Evolutionary conservation across 2,329 filamentous ascomycete species (phyloP), one percentile per base, ranked within the genome.

Genomic region (Lachnellula occidentalis): DNA sequence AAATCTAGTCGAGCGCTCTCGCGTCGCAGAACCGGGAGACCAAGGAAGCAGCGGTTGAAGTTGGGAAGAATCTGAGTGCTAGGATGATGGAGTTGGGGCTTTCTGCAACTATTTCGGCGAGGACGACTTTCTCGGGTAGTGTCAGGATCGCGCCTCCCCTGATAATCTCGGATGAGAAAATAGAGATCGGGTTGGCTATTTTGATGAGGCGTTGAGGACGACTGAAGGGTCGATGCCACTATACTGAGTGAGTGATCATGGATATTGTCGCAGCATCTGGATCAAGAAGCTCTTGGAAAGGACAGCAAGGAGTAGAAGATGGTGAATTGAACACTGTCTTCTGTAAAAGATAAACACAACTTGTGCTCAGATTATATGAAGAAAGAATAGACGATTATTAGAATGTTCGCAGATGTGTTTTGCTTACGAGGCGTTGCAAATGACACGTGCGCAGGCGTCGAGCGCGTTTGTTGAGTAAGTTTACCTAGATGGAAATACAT

Each of bases 101-200:
- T 1, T 84, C 78, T 70, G 78, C 78, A 4, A 83, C 85, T 62
- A 56, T 85, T 31, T 76, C 76, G 21, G 80, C 73, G 43, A 74
- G 78, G 61, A 74, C 74, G 6, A 77, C 74, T 46, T 81, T 83
- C 64, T 75, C 77, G 0, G 82, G 80, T 4, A 75, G 79, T 0
- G 82, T 85, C 56, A 70, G 82, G 11, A 77, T 85, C 49, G 81
- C 81, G 5, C 82, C 81, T 22, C 81, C 82, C 0, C 78, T 86
- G 41, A 83, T 79, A 0, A 77, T 84, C 8, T 76, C 76, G 0
- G 72, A 72, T 27, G 71, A 75, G 46, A 71, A 81, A 66, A 65
- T 82, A 45, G 68, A 76, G 17, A 69, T 74, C 39, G 82, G 80
- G 0, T 61, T 86, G 54, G 61, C 54, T 2, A 78, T 86, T 45